Conservation (phyloP, 2,329 filamentous ascomycete genomes). For the Botrytis squamosa region DNA sequence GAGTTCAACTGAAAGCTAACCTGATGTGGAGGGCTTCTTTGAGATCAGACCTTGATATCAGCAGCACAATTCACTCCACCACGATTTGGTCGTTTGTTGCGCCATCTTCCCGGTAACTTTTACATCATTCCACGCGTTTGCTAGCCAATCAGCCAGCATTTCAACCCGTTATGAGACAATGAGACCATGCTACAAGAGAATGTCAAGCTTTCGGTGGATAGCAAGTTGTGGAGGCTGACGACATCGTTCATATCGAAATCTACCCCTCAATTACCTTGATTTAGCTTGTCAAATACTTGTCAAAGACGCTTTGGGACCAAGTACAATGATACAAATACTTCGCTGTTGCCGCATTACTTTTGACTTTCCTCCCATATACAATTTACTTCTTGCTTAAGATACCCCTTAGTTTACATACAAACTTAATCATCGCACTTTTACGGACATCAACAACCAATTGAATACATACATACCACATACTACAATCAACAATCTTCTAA, state of each 20-base stretch:
- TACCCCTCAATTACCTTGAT: conserved; percentile 20
- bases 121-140: conserved; percentile 12
- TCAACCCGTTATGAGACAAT: neutral
- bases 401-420: conserved; percentile 10
- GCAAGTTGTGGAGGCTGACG: conserved; percentile 12
- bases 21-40: conserved; percentile 2
- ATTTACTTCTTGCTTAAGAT: conserved; percentile 17
- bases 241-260: conserved; percentile 12
- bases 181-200: neutral
- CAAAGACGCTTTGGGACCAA: neutral
- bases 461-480: neutral
- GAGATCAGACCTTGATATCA: neutral
- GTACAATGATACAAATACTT: conserved; percentile 9
- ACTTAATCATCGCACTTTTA: conserved; percentile 5
- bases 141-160: neutral
- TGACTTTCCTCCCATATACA: neutral
- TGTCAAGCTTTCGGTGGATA: neutral
- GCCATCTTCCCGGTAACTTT: neutral
- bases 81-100: conserved; percentile 9
- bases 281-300: neutral
- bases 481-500: neutral
- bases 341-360: neutral
- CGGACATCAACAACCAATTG: neutral
- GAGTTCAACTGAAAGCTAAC: neutral
- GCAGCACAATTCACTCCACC: neutral